Conservation (phyloP, 768 basidiomycete species). For the Psilocybe tampanensis region DNA sequence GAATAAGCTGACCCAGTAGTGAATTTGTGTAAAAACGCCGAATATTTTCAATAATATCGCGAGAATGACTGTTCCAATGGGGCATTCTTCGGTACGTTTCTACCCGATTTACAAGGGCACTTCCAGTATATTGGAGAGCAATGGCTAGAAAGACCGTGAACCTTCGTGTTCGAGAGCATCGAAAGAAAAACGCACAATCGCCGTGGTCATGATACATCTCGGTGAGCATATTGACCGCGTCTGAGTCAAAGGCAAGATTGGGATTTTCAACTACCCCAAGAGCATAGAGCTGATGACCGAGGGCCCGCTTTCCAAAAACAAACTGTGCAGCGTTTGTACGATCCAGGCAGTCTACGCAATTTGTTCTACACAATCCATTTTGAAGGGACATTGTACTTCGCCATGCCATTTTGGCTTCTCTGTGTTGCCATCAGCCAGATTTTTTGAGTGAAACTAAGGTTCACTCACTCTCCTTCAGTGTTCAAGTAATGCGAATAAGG, state of each 20-base stretch:
- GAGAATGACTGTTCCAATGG: slow-evolving; percentile 96
- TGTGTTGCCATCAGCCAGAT: background rate
- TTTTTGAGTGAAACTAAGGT: slow-evolving; percentile 8
- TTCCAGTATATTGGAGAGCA: slow-evolving; percentile 95
- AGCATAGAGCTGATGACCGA: slow-evolving; percentile 95
- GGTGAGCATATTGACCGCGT: slow-evolving; percentile 94
- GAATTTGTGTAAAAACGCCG: slow-evolving; percentile 95
- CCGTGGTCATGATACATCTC: slow-evolving; percentile 99
- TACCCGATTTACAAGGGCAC: slow-evolving; percentile 92
- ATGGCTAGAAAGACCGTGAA: slow-evolving; percentile 60
- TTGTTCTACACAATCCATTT: slow-evolving; percentile 89
- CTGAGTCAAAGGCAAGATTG: slow-evolving; percentile 87
- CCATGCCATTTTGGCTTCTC: slow-evolving; percentile 45
- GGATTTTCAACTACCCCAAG: slow-evolving; percentile 88
- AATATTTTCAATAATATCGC: slow-evolving; percentile 95
- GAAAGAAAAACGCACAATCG: slow-evolving; percentile 65
- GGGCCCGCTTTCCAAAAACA: slow-evolving; percentile 91
- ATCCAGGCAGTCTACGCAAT: slow-evolving; percentile 97
- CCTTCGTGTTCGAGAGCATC: background rate
- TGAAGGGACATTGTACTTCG: slow-evolving; percentile 78
- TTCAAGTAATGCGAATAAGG: slow-evolving; percentile 73
- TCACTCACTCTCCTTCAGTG: slow-evolving; percentile 42
- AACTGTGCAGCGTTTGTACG: slow-evolving; percentile 97
- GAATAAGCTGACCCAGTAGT: slow-evolving; percentile 62
- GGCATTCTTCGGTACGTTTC: slow-evolving; percentile 96